Base-by-base conservation (phyloP, 768 basidiomycete species). In the Cyathus striatus region DNA sequence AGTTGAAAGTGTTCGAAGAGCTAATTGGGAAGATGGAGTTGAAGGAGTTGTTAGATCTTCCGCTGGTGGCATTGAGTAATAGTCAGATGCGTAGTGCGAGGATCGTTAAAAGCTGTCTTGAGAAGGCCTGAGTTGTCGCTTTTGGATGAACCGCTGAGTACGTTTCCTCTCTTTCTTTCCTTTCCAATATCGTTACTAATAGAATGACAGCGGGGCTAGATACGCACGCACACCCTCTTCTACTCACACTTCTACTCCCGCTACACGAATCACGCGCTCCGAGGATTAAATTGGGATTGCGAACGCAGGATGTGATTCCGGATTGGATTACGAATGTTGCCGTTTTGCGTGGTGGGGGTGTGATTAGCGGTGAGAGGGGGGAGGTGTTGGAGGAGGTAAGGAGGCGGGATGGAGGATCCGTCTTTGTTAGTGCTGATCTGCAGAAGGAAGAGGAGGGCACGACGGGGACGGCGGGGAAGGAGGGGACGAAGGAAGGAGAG, bases 91-190 rank as follows among this genome's bases (percentile, higher is more conserved):
- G 94, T 27, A 67, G 90, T 14, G 92, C 92, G 4, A 69, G 93
- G 35, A 87, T 99, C 37, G 71, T 88, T 6, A 79, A 83, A 49
- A 87, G 88, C 0, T 60, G 97, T 6, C 57, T 97, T 23, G n/a
- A 66, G 61, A 14, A 70, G 75, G 35, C 90, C 92, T 0, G 75
- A 83, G 47, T 57, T 97, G 16, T 57, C 97, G 18, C 61, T 98
- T 5, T 70, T 97, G n/a, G 93, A 96, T 47, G 95, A 98, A 59
- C 94, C 93, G 1, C 68, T 92, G 26, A 90, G 90, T 91, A 50
- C 44, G 83, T 70, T 5, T 26, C 38, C 33, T 5, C 4, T 40
- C 32, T 34, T 24, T 17, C 46, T 37, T 26, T 27, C 30, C 14
- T 3, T 23, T 38, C 36, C 21, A 33, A 10, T 17, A 34, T 26